A percentile compares a stretch with the other conserved stretches of the same genome.
These are phyloP conservation scores for Suhomyces sp. DNA, from an alignment of 805 yeast species.

Conservation along the genomic window DNA sequence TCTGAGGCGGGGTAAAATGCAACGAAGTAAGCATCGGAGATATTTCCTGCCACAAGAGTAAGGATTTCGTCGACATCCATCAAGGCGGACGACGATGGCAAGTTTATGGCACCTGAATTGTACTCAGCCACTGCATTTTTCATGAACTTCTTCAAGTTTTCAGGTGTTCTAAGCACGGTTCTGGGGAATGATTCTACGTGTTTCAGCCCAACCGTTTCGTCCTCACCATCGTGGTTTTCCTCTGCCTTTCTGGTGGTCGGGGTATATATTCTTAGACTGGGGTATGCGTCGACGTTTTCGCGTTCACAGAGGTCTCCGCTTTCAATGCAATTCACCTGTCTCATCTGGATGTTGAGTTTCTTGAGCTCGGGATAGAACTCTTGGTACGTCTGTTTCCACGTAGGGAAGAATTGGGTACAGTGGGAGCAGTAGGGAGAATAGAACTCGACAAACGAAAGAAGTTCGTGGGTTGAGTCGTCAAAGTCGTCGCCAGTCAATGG, in stretches of 20 bases:
- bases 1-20: slow-evolving; percentile 64
- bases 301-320: slow-evolving; percentile 81
- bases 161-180: slow-evolving; percentile 43
- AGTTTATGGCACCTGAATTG: slow-evolving; percentile 32
- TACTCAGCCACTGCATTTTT: slow-evolving; percentile 51
- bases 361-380: slow-evolving; percentile 45
- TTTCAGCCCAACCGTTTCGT: slow-evolving; percentile 18
- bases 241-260: slow-evolving; percentile 34
- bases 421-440: slow-evolving; percentile 88
- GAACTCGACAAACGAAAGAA: slow-evolving; percentile 78
- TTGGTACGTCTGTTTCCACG: slow-evolving; percentile 68
- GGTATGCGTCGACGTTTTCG: slow-evolving; percentile 64
- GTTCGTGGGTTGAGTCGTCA: slow-evolving; percentile 45
- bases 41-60: slow-evolving; percentile 50
- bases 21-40: slow-evolving; percentile 49
- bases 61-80: slow-evolving; percentile 43
- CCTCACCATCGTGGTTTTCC: neutral
- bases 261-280: slow-evolving; percentile 67
- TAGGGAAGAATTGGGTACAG: slow-evolving; percentile 76
- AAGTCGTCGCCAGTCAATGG: slow-evolving; percentile 51
- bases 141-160: slow-evolving; percentile 51
- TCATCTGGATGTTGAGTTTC: slow-evolving; percentile 49
- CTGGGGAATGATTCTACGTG: slow-evolving; percentile 46
- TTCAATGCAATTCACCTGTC: slow-evolving; percentile 82
- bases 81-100: slow-evolving; percentile 40